Percentiles rank a stretch among this genome's conserved stretches.
These are phyloP conservation scores for Diaporthe sp. DNA, from an alignment of 2,329 filamentous ascomycete species.

Conservation along the genomic window DNA sequence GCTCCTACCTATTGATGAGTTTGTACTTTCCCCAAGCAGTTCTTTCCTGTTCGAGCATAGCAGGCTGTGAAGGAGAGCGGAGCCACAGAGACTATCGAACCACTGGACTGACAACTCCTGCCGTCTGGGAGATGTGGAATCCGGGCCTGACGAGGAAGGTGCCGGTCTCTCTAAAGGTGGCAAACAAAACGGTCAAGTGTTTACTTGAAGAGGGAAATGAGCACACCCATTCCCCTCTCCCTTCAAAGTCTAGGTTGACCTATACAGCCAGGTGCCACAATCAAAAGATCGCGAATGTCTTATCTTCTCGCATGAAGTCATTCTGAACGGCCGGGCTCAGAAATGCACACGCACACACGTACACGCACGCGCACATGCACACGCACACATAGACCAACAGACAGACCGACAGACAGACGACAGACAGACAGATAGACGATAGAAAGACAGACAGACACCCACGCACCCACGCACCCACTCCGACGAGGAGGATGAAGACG, in stretches of 20 bases:
- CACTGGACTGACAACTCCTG: not conserved
- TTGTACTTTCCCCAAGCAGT: not conserved
- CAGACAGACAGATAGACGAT: too few relatives aligned
- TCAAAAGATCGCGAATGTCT: not conserved
- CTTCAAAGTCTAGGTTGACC: not conserved
- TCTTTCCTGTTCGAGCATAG: not conserved
- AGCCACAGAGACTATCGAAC: not conserved
- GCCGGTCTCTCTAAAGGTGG: not conserved
- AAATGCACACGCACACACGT: not conserved
- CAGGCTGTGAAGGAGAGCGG: not conserved
- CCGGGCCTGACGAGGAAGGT: not conserved
- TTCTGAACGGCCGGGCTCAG: not conserved
- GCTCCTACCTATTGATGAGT: not conserved
- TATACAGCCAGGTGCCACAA: not conserved
- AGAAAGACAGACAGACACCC: too few relatives aligned
- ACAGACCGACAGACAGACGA: too few relatives aligned
- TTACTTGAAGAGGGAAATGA: not conserved
- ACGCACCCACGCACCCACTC: too few relatives aligned
- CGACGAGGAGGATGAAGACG: too few relatives aligned
- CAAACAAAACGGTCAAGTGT: not conserved
- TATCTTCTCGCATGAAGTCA: not conserved
- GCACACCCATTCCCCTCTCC: not conserved
- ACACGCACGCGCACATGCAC: not conserved
- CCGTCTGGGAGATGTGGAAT: not conserved
- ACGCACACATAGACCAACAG: not conserved